Evolutionary conservation across 139 green algal genomes (phyloP).

Genomic region (Tetradesmus lagerheimii): DNA sequence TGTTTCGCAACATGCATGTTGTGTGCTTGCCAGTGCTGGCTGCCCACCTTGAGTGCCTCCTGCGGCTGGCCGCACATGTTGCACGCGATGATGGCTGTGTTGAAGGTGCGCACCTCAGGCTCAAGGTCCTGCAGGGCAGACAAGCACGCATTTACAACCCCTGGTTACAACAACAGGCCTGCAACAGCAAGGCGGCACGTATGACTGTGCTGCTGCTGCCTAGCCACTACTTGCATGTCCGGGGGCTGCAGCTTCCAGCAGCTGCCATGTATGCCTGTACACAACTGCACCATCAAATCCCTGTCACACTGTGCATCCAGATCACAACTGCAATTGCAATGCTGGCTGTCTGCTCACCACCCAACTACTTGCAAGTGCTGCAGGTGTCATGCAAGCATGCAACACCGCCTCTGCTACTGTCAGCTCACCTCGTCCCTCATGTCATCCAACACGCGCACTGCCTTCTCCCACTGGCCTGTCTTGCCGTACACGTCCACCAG

Average conservation of each 20-base stretch:
- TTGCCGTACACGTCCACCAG: conserved; percentile 69
- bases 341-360: too few relatives aligned
- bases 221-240: too few relatives aligned
- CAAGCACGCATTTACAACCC: not conserved
- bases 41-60: conserved; percentile 54
- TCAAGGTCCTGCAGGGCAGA: conserved; percentile 41
- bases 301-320: too few relatives aligned
- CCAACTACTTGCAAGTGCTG: not conserved
- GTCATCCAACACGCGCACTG: conserved; percentile 59
- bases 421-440: conserved; percentile 54
- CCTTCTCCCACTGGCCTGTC: conserved; percentile 64
- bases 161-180: not conserved
- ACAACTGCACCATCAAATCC: too few relatives aligned
- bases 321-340: too few relatives aligned
- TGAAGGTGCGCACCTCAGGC: conserved; percentile 64
- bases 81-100: conserved; percentile 66
- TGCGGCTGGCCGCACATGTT: conserved; percentile 63
- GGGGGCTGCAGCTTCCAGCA: too few relatives aligned
- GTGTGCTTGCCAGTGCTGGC: not conserved
- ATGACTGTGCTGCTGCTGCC: not conserved
- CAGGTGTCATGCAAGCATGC: not conserved
- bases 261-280: too few relatives aligned
- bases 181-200: not conserved
- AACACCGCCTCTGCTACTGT: not conserved
- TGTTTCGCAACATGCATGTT: not conserved